phyloP scores from a whole-genome alignment of 495 filamentous ascomycete genomes.

The Xanthoparmelia taractica region DNA sequence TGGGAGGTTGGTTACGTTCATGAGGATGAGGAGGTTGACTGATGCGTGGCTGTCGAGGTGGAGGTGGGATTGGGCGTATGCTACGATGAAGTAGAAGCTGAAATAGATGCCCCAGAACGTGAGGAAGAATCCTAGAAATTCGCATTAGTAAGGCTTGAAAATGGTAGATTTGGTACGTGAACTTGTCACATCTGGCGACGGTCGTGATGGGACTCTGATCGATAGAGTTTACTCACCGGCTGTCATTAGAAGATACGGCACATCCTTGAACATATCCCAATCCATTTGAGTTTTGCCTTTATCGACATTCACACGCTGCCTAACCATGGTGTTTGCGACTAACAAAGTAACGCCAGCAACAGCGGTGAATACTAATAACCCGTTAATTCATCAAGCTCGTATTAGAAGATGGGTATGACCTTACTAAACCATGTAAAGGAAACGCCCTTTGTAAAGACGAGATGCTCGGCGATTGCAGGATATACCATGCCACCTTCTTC shows the following conservation, averaged over 20 bases:
- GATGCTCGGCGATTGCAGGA: constrained; percentile 57
- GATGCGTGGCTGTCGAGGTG: constrained; percentile 18
- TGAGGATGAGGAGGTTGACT: constrained; percentile 58
- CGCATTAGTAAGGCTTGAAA: not conserved
- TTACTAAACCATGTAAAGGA: constrained; percentile 47
- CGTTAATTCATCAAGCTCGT: not conserved
- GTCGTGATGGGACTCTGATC: not conserved
- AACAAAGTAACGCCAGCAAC: not conserved
- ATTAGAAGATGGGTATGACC: not conserved
- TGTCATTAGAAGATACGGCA: constrained; percentile 56
- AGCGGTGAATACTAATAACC: constrained; percentile 2
- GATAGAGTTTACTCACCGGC: constrained; percentile 19
- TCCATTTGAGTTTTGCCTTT: constrained; percentile 54
- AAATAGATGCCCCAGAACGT: constrained; percentile 64
- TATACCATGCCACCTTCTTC: constrained; percentile 63
- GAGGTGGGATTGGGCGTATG: constrained; percentile 22
- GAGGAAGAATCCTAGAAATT: constrained; percentile 46
- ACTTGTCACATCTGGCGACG: not conserved
- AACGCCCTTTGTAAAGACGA: constrained; percentile 65
- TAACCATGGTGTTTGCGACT: not conserved
- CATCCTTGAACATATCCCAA: constrained; percentile 54
- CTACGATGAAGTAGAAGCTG: constrained; percentile 62
- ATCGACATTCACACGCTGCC: constrained; percentile 37
- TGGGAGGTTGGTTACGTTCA: constrained; percentile 61
- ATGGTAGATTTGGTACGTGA: not conserved